Evolutionary conservation across 306 rosid genomes (phyloP).

Genomic region (Rosa multiflora): DNA sequence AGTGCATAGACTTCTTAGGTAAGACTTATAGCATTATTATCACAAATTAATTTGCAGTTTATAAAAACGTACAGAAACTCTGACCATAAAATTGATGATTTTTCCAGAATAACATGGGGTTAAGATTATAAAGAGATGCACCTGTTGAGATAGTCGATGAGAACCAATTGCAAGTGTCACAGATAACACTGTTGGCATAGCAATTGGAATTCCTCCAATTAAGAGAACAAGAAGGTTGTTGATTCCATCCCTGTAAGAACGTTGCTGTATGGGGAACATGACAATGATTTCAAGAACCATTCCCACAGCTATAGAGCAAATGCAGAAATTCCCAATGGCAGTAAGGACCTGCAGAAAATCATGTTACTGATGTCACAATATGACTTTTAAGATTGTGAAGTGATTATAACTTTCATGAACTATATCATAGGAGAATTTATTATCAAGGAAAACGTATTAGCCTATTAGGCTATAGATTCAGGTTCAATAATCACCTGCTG

Average conservation of each 20-base stretch:
- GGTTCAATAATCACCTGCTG: slow-evolving; percentile 50
- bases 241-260: slow-evolving; percentile 82
- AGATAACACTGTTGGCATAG: slow-evolving; percentile 96
- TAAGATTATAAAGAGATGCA: slow-evolving; percentile 21
- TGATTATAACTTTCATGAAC: neutral
- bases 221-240: slow-evolving; percentile 93
- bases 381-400: neutral
- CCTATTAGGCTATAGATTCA: neutral
- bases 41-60: neutral
- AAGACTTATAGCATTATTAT: neutral
- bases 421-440: neutral
- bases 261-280: slow-evolving; percentile 77
- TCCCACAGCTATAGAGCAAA: slow-evolving; percentile 86
- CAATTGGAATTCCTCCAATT: slow-evolving; percentile 92
- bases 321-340: slow-evolving; percentile 84
- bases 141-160: slow-evolving; percentile 91
- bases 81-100: neutral
- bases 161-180: slow-evolving; percentile 93
- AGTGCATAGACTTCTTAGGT: neutral
- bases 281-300: slow-evolving; percentile 83
- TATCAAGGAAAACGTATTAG: slow-evolving; percentile 3
- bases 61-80: neutral
- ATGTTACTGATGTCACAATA: neutral
- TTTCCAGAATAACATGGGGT: slow-evolving; percentile 7
- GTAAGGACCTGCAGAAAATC: slow-evolving; percentile 71